Evolutionary conservation across 176 grass and related monocot species (phyloP).

Genomic region (Tillandsia fasciculata): DNA sequence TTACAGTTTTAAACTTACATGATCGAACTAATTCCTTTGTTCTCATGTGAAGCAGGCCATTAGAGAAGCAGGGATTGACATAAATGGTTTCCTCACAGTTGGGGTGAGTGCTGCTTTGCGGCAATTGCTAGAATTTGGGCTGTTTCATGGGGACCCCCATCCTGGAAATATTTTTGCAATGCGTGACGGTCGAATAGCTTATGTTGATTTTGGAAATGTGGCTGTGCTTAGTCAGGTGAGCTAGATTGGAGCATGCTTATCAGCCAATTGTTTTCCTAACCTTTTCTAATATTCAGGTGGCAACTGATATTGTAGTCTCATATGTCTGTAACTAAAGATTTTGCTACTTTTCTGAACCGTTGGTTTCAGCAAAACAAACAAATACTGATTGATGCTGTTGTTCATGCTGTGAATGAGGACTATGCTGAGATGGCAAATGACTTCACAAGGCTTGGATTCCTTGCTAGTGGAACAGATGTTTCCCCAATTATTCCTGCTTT

Average conservation of each 20-base stretch:
- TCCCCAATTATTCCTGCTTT: slow-evolving; percentile 88
- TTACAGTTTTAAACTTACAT: neutral
- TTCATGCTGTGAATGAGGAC: slow-evolving; percentile 99
- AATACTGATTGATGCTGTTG: slow-evolving; percentile 94
- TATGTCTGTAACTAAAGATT: neutral
- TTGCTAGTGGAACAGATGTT: slow-evolving; percentile 87
- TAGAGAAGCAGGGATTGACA: slow-evolving; percentile 80
- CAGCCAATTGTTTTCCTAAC: too few relatives aligned
- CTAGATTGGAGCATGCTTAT: neutral
- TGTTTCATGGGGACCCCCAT: slow-evolving; percentile 98
- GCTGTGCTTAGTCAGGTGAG: slow-evolving; percentile 89
- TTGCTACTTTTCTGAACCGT: slow-evolving; percentile 10
- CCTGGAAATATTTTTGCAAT: slow-evolving; percentile 99
- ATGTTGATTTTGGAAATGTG: slow-evolving; percentile 98
- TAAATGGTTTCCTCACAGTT: slow-evolving; percentile 87
- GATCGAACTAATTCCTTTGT: slow-evolving; percentile 17
- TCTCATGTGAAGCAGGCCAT: slow-evolving; percentile 52
- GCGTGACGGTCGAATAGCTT: slow-evolving; percentile 98
- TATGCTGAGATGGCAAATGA: slow-evolving; percentile 99
- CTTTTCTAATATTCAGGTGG: neutral
- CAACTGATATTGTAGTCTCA: slow-evolving; percentile 9
- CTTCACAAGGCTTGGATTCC: slow-evolving; percentile 96
- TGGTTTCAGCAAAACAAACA: slow-evolving; percentile 95
- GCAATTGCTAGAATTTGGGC: slow-evolving; percentile 90
- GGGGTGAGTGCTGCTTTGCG: slow-evolving; percentile 95